These are phyloP conservation scores for Plicaturopsis crispa DNA, from an alignment of 768 basidiomycete species.

Conservation along the genomic window DNA sequence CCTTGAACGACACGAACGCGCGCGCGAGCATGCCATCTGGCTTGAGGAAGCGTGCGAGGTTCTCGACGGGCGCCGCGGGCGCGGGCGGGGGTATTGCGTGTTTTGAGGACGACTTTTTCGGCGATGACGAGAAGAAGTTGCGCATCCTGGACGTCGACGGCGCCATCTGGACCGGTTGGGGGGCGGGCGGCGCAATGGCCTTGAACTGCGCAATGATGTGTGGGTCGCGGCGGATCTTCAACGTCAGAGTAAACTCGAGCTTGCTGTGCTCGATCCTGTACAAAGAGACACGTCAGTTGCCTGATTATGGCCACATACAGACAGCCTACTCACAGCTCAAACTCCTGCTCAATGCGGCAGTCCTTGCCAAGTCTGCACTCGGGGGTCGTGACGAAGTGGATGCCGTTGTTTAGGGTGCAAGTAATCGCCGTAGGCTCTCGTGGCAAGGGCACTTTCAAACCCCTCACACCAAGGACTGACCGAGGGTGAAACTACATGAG, in stretches of 20 bases:
- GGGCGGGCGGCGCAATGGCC: conserved; percentile 43
- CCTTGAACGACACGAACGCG: conserved; percentile 85
- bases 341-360: conserved; percentile 76
- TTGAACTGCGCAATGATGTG: conserved; percentile 79
- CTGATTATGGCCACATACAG: background rate
- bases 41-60: conserved; percentile 76
- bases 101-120: conserved; percentile 60
- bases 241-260: conserved; percentile 86
- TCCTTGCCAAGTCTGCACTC: conserved; percentile 55
- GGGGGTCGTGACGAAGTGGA: conserved; percentile 91
- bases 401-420: conserved; percentile 92
- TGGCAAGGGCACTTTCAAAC: conserved; percentile 73
- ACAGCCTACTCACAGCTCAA: conserved; percentile 64
- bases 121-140: conserved; percentile 67
- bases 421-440: conserved; percentile 65
- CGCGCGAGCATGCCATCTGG: conserved; percentile 85
- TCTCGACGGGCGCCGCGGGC: conserved; percentile 43
- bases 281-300: background rate
- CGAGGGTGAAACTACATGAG: too few relatives aligned
- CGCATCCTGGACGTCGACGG: conserved; percentile 60
- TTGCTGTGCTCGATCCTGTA: conserved; percentile 86
- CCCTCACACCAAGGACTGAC: conserved; percentile 75
- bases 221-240: conserved; percentile 82
- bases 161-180: conserved; percentile 30
- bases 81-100: conserved; percentile 36